phyloP scores from a whole-genome alignment of 495 filamentous ascomycete genomes.

The Penicillium angulare region DNA sequence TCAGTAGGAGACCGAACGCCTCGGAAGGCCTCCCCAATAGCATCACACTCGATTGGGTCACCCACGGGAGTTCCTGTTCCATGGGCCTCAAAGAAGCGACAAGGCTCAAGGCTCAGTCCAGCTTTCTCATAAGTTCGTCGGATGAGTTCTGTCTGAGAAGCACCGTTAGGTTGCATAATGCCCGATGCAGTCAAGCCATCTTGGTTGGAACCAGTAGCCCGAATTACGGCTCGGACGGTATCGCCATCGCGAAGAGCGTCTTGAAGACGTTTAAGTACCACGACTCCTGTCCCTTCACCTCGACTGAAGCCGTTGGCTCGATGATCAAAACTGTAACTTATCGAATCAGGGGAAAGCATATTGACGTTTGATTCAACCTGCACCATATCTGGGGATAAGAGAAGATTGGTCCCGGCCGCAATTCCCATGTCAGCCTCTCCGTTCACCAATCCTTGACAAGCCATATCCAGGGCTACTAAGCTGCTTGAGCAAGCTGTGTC shows the following conservation, averaged over 20 bases:
- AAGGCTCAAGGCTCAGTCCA: not conserved
- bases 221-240: not conserved
- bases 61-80: conserved; percentile 41
- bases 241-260: not conserved
- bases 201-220: not conserved
- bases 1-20: not conserved
- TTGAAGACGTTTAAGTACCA: not conserved
- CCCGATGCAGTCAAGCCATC: not conserved
- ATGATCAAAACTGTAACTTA: not conserved
- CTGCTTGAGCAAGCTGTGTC: not conserved
- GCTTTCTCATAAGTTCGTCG: not conserved
- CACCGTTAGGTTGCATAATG: not conserved
- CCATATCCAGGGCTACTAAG: not conserved
- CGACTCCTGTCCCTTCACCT: not conserved
- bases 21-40: conserved; percentile 34
- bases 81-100: too few species aligned
- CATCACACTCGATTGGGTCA: conserved; percentile 59
- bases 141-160: not conserved
- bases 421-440: not conserved
- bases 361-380: not conserved
- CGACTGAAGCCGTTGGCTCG: not conserved
- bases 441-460: not conserved
- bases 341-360: not conserved
- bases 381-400: not conserved
- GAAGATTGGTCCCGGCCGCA: not conserved